These are phyloP conservation scores for Blechomonas ayalai DNA, from an alignment of 208 protist genomes.

Conservation along the genomic window DNA sequence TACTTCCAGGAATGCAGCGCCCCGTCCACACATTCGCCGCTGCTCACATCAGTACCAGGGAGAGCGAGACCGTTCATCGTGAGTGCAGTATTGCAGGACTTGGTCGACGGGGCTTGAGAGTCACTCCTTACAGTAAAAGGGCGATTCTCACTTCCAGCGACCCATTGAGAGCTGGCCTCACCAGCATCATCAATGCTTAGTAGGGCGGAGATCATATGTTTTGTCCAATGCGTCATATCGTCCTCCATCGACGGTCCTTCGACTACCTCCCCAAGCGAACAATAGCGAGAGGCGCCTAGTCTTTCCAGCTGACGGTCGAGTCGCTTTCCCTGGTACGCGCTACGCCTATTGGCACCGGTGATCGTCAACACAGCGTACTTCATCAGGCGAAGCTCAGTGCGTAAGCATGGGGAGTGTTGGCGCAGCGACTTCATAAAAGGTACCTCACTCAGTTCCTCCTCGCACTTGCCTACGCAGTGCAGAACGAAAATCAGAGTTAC, in stretches of 20 bases:
- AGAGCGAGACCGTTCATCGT: constrained; percentile 11
- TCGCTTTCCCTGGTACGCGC: constrained; percentile 20
- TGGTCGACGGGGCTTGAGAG: no score
- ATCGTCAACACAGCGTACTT: constrained; percentile 49
- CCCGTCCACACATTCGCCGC: constrained; percentile 12
- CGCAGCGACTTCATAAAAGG: constrained; percentile 33
- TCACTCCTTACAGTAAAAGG: no score
- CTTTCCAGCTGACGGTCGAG: constrained; percentile 50
- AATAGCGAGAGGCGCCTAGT: constrained; percentile 50
- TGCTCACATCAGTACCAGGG: background rate
- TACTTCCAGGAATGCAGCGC: constrained; percentile 21
- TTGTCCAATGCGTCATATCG: no score
- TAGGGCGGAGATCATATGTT: no score
- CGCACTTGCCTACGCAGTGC: constrained; percentile 23
- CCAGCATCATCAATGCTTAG: no score
- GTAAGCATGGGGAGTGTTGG: constrained; percentile 12
- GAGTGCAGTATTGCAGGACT: constrained; percentile 5
- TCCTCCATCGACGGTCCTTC: no score
- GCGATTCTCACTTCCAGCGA: no score
- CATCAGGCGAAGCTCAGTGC: constrained; percentile 23
- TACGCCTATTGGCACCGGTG: constrained; percentile 29
- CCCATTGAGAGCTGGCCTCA: no score
- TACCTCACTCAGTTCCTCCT: constrained; percentile 31
- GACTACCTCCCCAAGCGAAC: constrained; percentile 42
- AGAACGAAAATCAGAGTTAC: constrained; percentile 31